Conservation (phyloP, 139 green algal genomes). For the Picochlorum sp. region DNA sequence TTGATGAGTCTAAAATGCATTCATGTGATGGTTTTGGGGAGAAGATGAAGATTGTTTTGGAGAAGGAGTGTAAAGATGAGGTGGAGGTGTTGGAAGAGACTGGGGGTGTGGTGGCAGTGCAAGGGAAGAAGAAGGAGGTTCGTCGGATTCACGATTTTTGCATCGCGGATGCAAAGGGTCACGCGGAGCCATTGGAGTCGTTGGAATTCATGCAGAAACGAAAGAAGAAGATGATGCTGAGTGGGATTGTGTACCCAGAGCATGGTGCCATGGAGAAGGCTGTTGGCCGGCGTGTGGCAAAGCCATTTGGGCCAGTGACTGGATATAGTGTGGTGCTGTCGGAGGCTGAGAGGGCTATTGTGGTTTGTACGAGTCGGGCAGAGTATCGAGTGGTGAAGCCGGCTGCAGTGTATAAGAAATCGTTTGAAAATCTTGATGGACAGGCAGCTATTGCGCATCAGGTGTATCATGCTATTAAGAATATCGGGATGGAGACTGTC, state of each 20-base stretch:
- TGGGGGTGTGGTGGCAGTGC: not conserved
- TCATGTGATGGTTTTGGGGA: constrained; percentile 17
- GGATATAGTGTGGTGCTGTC: constrained; percentile 19
- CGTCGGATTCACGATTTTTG: constrained; percentile 22
- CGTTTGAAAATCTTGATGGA: constrained; percentile 34
- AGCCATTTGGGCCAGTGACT: constrained; percentile 15
- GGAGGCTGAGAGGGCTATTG: constrained; percentile 11
- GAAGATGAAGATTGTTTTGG: not conserved
- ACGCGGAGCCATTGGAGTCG: constrained; percentile 16
- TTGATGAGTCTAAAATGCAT: constrained; percentile 22
- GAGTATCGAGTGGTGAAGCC: constrained; percentile 11
- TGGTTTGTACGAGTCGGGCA: constrained; percentile 10
- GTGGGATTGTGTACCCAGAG: constrained; percentile 27
- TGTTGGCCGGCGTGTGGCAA: constrained; percentile 8
- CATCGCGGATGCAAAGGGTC: constrained; percentile 11
- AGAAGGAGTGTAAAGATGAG: not conserved
- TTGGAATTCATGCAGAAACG: constrained; percentile 4
- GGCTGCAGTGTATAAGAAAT: constrained; percentile 40
- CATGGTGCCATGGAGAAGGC: constrained; percentile 20
- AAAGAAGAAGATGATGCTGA: constrained; percentile 14
- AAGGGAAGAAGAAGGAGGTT: not conserved
- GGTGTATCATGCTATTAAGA: constrained; percentile 24
- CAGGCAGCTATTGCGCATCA: constrained; percentile 40
- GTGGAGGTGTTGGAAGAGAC: not conserved
- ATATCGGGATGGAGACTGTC: constrained; percentile 31